These are phyloP conservation scores for Hypoxylon lienhwacheense DNA, from an alignment of 495 filamentous ascomycete genomes.

Conservation along the genomic window DNA sequence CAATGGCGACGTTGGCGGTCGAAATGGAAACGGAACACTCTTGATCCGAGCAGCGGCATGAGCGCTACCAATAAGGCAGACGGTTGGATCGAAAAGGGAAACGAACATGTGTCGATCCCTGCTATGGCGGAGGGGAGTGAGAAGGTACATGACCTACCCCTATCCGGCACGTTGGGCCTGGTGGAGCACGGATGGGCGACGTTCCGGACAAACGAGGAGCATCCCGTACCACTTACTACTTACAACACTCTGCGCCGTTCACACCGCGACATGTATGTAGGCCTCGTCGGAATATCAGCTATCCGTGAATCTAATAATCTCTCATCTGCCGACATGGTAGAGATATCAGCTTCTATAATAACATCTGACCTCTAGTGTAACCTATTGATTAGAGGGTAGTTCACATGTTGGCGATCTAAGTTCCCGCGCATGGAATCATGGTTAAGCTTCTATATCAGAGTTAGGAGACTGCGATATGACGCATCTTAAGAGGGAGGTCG, in stretches of 20 bases:
- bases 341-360: background rate
- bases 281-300: constrained; percentile 9
- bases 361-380: too few species aligned
- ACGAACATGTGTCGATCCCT: constrained; percentile 8
- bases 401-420: too few species aligned
- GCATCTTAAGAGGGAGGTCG: too few species aligned
- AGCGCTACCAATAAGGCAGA: background rate
- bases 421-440: too few species aligned
- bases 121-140: background rate
- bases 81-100: background rate
- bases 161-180: constrained; percentile 16
- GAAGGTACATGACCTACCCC: too few species aligned
- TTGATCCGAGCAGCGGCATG: constrained; percentile 15
- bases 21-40: constrained; percentile 26
- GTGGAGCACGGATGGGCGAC: constrained; percentile 15
- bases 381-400: too few species aligned
- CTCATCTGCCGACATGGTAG: background rate
- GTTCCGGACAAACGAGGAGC: constrained; percentile 13
- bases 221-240: background rate
- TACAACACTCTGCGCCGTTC: too few species aligned
- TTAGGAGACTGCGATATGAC: too few species aligned
- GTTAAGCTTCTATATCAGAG: too few species aligned
- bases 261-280: constrained; percentile 9
- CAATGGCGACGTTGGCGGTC: too few species aligned
- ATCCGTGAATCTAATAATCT: constrained; percentile 7